Evolutionary conservation across 352 stramenopile genomes (phyloP).

Genomic region (Pelagophyceae sp.): DNA sequence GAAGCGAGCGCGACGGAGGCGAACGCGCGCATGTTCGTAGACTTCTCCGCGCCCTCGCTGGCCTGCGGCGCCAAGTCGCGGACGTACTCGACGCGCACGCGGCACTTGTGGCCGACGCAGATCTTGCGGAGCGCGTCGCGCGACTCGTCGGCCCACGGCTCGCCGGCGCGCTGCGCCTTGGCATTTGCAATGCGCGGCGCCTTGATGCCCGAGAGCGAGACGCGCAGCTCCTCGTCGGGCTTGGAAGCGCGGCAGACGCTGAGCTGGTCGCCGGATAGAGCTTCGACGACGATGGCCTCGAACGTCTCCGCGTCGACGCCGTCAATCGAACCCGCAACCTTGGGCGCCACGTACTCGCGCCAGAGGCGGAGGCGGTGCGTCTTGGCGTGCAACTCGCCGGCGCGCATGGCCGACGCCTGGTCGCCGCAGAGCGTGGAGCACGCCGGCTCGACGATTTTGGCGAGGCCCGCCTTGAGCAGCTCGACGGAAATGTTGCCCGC

Average conservation of each 20-base stretch:
- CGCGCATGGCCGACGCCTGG: constrained; percentile 16
- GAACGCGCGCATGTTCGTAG: constrained; percentile 39
- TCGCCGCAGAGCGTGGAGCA: constrained; percentile 33
- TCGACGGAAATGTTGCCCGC: constrained; percentile 82
- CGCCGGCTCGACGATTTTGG: constrained; percentile 75
- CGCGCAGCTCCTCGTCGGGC: constrained; percentile 61
- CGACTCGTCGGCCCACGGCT: constrained; percentile 69
- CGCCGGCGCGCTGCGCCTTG: constrained; percentile 44
- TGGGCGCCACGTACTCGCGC: constrained; percentile 65
- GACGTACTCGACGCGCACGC: constrained; percentile 1
- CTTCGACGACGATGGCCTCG: constrained; percentile 64
- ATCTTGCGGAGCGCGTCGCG: constrained; percentile 74
- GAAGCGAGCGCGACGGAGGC: constrained; percentile 65
- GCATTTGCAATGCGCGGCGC: constrained; percentile 74
- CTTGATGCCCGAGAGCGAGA: constrained; percentile 76
- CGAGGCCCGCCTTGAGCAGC: constrained; percentile 73
- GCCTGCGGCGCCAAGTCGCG: constrained; percentile 18
- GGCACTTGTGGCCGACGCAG: constrained; percentile 54
- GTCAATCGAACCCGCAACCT: constrained; percentile 40
- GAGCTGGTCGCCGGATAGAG: constrained; percentile 73
- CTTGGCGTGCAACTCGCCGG: not conserved
- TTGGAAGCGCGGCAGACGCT: constrained; percentile 61
- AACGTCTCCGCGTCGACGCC: constrained; percentile 50
- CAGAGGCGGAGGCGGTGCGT: constrained; percentile 45
- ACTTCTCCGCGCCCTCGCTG: not conserved